Conservation (phyloP, 305 asterid species). For the Euphrasia arctica region DNA sequence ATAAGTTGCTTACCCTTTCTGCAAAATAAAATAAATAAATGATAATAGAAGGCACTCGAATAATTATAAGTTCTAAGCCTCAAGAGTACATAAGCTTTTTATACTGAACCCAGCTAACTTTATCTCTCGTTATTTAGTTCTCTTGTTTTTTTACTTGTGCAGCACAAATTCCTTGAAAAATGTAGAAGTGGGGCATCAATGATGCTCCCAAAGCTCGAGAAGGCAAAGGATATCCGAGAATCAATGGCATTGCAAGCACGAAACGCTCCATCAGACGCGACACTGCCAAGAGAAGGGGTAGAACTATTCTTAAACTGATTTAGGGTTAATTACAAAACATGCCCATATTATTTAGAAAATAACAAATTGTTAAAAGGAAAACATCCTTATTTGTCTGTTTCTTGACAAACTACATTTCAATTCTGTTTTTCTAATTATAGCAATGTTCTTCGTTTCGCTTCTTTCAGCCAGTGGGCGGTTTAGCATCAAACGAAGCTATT, state of each 20-base stretch:
- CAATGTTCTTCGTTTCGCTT: slow-evolving; percentile 14
- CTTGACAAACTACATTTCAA: background rate
- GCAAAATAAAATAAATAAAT: slow-evolving; percentile 5
- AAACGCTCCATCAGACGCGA: slow-evolving; percentile 44
- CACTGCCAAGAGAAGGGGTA: slow-evolving; percentile 69
- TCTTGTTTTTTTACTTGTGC: slow-evolving; percentile 24
- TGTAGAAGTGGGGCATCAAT: slow-evolving; percentile 83
- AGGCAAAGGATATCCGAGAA: slow-evolving; percentile 75
- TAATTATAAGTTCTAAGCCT: slow-evolving; percentile 1
- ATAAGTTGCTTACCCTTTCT: slow-evolving; percentile 20
- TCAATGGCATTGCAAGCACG: slow-evolving; percentile 61
- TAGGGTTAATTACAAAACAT: background rate
- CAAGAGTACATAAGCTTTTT: slow-evolving; percentile 14
- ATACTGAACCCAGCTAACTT: slow-evolving; percentile 13
- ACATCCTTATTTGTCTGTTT: slow-evolving; percentile 18
- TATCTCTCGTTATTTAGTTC: slow-evolving; percentile 14
- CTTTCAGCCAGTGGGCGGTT: slow-evolving; percentile 42
- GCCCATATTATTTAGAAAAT: too few relatives aligned
- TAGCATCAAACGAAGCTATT: slow-evolving; percentile 51
- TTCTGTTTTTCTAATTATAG: slow-evolving; percentile 17
- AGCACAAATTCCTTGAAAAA: slow-evolving; percentile 99
- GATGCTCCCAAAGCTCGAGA: slow-evolving; percentile 93
- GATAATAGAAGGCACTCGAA: slow-evolving; percentile 8
- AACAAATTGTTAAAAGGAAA: slow-evolving; percentile 15
- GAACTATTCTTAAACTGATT: slow-evolving; percentile 24